phyloP scores from a whole-genome alignment of 1,284 basidiomycete species.

The Tilletia horrida region DNA sequence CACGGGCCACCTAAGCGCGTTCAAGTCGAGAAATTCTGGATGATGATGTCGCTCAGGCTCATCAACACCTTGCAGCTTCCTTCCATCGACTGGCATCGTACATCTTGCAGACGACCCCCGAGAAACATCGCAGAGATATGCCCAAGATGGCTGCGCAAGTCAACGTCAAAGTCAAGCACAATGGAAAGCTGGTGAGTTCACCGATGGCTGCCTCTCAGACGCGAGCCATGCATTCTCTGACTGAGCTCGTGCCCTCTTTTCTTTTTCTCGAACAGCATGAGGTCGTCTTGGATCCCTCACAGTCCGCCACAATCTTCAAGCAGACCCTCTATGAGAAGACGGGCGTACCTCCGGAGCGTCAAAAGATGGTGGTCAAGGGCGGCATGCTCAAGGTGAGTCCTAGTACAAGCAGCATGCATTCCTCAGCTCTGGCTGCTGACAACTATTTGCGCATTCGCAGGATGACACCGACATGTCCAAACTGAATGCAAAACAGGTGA shows the following conservation, averaged over 20 bases:
- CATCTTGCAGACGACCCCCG: no score
- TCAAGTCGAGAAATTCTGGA: background rate
- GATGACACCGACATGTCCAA: slow-evolving; percentile 82
- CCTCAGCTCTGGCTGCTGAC: background rate
- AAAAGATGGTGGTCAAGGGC: slow-evolving; percentile 96
- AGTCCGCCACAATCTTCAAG: slow-evolving; percentile 73
- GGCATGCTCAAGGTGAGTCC: slow-evolving; percentile 68
- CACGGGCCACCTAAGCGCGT: slow-evolving; percentile 1
- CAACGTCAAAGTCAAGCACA: slow-evolving; percentile 80
- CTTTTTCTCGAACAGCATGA: slow-evolving; percentile 58
- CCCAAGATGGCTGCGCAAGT: slow-evolving; percentile 52
- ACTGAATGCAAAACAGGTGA: slow-evolving; percentile 61
- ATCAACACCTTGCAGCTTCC: background rate
- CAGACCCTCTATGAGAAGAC: slow-evolving; percentile 74
- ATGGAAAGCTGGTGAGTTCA: slow-evolving; percentile 65
- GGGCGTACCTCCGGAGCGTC: slow-evolving; percentile 79
- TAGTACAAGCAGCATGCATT: slow-evolving; percentile 20
- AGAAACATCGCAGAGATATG: slow-evolving; percentile 33
- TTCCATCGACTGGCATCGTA: background rate
- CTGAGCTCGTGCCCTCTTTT: background rate
- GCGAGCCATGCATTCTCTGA: no score
- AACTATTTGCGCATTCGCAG: slow-evolving; percentile 56
- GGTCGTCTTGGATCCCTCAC: slow-evolving; percentile 64
- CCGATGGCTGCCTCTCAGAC: no score
- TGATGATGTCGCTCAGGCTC: background rate